Conservation (phyloP, 352 stramenopile species). For the Phytopythium chamaehyphon region DNA sequence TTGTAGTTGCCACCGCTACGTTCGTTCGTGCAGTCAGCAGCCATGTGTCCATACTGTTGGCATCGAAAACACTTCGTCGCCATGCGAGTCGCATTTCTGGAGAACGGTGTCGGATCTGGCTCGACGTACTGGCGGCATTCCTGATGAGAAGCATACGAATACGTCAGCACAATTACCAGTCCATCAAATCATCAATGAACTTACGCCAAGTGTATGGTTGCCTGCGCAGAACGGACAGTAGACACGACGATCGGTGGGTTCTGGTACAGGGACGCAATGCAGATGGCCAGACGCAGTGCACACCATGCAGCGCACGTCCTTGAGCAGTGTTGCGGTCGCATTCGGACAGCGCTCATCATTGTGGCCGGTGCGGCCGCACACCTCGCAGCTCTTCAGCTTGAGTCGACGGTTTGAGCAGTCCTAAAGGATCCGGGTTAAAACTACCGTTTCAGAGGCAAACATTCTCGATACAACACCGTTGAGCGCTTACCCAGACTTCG, state of each 20-base stretch:
- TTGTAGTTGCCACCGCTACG: constrained; percentile 30
- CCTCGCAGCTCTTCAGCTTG: constrained; percentile 30
- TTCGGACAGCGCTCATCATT: constrained; percentile 36
- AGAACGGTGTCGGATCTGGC: constrained; percentile 37
- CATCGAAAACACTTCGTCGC: constrained; percentile 76
- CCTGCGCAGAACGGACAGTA: constrained; percentile 67
- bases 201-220: constrained; percentile 45
- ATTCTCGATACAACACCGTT: background rate
- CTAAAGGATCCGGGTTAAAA: constrained; percentile 15
- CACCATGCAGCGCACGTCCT: constrained; percentile 68
- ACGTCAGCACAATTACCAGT: background rate
- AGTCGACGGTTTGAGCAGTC: constrained; percentile 54
- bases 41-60: constrained; percentile 64
- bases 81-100: constrained; percentile 22
- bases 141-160: no score
- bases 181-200: constrained; percentile 3
- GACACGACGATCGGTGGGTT: constrained; percentile 58
- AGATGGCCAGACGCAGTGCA: constrained; percentile 58
- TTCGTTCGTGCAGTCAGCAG: constrained; percentile 51
- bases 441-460: background rate
- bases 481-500: constrained; percentile 36
- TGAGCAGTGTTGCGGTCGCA: constrained; percentile 10
- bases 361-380: constrained; percentile 61
- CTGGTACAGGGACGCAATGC: constrained; percentile 60
- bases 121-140: constrained; percentile 42